Conservation (phyloP, 768 basidiomycete genomes). For the Butyriboletus loyo region DNA sequence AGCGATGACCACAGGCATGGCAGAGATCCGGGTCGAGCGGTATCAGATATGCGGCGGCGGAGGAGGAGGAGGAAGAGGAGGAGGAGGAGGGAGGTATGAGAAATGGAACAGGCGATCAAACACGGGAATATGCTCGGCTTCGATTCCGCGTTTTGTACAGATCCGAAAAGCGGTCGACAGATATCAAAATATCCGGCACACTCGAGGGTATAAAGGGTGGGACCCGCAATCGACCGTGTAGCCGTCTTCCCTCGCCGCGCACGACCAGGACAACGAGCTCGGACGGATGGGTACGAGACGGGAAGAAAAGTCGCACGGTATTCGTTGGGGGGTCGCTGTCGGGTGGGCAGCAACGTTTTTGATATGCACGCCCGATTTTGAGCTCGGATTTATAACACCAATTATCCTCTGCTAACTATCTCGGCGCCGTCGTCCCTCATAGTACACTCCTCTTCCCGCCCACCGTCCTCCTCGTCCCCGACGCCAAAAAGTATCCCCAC, state of each 20-base stretch:
- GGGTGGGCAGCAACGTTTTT: constrained; percentile 27
- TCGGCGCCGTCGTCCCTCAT: not conserved
- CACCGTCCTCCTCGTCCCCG: constrained; percentile 5
- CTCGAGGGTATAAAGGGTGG: constrained; percentile 13
- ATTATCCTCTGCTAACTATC: constrained; percentile 15
- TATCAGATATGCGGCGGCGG: too few species aligned
- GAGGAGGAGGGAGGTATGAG: not conserved
- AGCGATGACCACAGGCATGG: too few species aligned
- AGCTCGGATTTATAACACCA: constrained; percentile 31
- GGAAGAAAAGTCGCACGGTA: constrained; percentile 29
- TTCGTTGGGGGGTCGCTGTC: constrained; percentile 7
- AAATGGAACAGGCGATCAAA: constrained; percentile 13
- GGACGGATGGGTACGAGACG: constrained; percentile 3
- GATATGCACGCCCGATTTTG: constrained; percentile 34
- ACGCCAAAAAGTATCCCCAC: not conserved
- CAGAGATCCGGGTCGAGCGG: too few species aligned
- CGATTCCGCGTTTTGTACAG: constrained; percentile 16
- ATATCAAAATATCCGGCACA: constrained; percentile 14
- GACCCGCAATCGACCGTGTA: too few species aligned
- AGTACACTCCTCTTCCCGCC: not conserved
- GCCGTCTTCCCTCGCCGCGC: constrained; percentile 1
- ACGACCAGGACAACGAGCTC: not conserved
- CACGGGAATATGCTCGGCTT: constrained; percentile 18
- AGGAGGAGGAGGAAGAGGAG: not conserved
- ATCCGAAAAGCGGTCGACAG: constrained; percentile 16